Evolutionary conservation across 441 rosid genomes (phyloP), one percentile per base, ranked within the genome.

Genomic region (Populus trichocarpa): DNA sequence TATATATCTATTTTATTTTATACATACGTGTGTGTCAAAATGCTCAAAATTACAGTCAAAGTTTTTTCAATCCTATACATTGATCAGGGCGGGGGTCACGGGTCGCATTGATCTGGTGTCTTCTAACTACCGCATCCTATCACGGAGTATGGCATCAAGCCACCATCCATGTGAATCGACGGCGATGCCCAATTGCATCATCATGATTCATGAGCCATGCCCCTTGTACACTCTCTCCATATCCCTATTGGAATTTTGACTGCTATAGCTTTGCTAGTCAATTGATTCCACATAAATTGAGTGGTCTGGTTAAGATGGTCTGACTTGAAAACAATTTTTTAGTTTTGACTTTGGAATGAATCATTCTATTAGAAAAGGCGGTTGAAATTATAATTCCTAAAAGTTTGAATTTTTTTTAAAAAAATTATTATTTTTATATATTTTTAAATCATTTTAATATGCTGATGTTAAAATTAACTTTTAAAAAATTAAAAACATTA

Each of bases 341-440:
- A 18, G 8, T 2, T 20, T 57, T 50, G 1, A 57, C n/a, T 2
- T 57, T 57, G 63, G 1, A 57, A 2, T 57, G 63, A 7, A 18
- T 20, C 20, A 57, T 57, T 0, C 4, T 20, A 57, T 6, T 20
- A 38, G 36, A 1, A 33, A 33, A 7, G 0, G 1, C 6, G 36
- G 1, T 1, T 6, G 1, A 5, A 32, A 32, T 32, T 1, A 1
- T 32, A 1, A 0, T 32, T 32, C 0, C 0, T 33, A 6, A 7
- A 33, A 6, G 8, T 33, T 33, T 33, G 2, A 33, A 1, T 33
- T 33, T 33, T 33, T 32, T 33, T 1, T 0, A 5, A 6, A 1
- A 6, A 33, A 33, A 33, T 33, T 33, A 33, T 5, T 33, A 6
- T 6, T 6, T 33, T 33, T 6, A 32, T 32, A 32, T 32, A 32